A percentile compares a stretch with the other conserved stretches of the same genome.
Evolutionary conservation across 2,329 filamentous ascomycete genomes (phyloP).

Genomic region (Talaromyces albobiverticillius): DNA sequence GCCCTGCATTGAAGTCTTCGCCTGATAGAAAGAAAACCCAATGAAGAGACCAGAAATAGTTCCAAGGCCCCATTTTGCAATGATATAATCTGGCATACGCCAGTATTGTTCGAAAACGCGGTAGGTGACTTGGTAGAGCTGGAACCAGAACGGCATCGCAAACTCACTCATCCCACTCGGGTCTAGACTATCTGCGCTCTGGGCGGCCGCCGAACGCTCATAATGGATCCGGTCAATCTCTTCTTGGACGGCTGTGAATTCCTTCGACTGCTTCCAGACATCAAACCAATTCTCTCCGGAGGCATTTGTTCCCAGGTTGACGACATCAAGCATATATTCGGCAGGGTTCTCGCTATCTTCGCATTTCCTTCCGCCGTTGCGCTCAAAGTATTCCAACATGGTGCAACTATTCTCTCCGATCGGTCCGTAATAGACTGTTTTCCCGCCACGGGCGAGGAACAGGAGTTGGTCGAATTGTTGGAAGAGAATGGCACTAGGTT

Average conservation of each 20-base stretch:
- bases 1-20: conserved; percentile 71
- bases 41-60: conserved; percentile 69
- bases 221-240: too few relatives aligned
- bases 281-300: conserved; percentile 62
- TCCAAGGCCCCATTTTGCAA: conserved; percentile 72
- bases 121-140: too few relatives aligned
- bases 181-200: too few relatives aligned
- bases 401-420: conserved; percentile 60
- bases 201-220: too few relatives aligned
- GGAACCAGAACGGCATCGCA: too few relatives aligned
- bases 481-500: conserved; percentile 94
- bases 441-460: conserved; percentile 63
- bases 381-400: conserved; percentile 63
- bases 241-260: conserved; percentile 52
- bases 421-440: conserved; percentile 67
- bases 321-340: conserved; percentile 67
- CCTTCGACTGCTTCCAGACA: conserved; percentile 56
- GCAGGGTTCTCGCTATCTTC: conserved; percentile 66
- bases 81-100: conserved; percentile 86
- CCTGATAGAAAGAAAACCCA: conserved; percentile 76
- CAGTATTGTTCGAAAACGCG: conserved; percentile 91
- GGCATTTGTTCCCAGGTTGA: conserved; percentile 48
- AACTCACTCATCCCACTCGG: too few relatives aligned
- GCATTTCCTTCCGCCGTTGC: conserved; percentile 60
- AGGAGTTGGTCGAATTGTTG: conserved; percentile 72